Base-by-base conservation (phyloP, 129 eudicot genomes). In the Logfia minima region DNA sequence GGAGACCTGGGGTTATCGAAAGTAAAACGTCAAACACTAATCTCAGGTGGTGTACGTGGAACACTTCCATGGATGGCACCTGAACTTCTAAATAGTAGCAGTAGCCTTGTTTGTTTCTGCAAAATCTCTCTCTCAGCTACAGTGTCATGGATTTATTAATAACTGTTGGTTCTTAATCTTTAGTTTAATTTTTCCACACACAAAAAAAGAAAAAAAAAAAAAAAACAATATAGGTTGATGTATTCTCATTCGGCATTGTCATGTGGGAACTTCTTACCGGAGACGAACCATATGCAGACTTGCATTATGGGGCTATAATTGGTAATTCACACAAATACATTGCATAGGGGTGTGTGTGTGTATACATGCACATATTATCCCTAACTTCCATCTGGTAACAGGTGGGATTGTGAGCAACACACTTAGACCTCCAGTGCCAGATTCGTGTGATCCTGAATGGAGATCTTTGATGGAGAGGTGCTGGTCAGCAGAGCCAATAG, bases 11-110 rank as follows among this genome's bases (percentile, higher is more conserved):
- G 98, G 62, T 83, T 94, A 73, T 94, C 98, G 2, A 94, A 94
- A 86, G 97, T 94, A 72, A 94, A 94, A 79, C 88, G 98, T 66
- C 93, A 94, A 67, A 94, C 98, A 1, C 72, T 94, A 66, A 91
- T 94, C 63, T 91, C 97, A 22, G 98, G 98, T 48, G 97, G 98
- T 17, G 98, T 94, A 56, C 86, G 98, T 29, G 98, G 98, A 68
- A 94, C 98, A 23, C 98, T 94, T 81, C 98, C 98, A 66, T 94
- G 98, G 98, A 94, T 94, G 97, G 98, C 98, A 55, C 98, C 98
- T 0, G 98, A 94, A 88, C 98, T 94, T 70, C 86, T 94, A 26
- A 94, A 91, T 39, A 97, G 98, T 72, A 87, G 97, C 88, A 91
- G 93, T 45, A 94, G 92, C 85, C 96, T 87, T 23, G 98, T 94